Conservation (phyloP, 2,329 filamentous ascomycete species). For the Bipolaris zeicola region DNA sequence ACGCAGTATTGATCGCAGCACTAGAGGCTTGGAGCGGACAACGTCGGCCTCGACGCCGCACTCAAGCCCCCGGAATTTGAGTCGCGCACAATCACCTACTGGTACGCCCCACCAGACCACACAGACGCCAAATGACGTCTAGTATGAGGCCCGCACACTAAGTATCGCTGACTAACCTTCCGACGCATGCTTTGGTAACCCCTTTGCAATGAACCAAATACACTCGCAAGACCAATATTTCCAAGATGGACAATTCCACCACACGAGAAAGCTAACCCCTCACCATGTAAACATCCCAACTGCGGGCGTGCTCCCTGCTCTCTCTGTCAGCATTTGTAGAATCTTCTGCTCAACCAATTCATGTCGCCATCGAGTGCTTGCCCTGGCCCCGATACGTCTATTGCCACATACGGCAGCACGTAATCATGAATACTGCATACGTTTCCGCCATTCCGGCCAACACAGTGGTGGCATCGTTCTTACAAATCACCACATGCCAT, state of each 20-base stretch:
- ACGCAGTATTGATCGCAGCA: slow-evolving; percentile 28
- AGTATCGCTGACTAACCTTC: background rate
- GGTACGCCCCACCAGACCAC: background rate
- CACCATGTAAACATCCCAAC: background rate
- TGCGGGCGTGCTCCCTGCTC: background rate
- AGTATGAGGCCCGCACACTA: background rate
- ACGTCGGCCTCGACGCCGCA: slow-evolving; percentile 12
- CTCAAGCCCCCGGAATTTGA: slow-evolving; percentile 8
- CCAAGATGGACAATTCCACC: background rate
- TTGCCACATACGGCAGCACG: background rate
- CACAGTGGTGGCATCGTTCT: slow-evolving; percentile 12
- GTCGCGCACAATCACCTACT: background rate
- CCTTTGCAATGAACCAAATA: background rate
- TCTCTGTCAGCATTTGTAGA: slow-evolving; percentile 14
- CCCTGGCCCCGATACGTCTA: background rate
- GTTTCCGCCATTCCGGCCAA: background rate
- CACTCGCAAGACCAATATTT: background rate
- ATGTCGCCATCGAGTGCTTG: background rate
- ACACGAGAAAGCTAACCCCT: too few species aligned
- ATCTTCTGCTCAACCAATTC: background rate
- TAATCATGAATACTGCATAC: background rate
- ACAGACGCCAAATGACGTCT: too few species aligned
- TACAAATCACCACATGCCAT: slow-evolving; percentile 30
- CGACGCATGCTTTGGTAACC: background rate
- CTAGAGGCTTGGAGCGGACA: slow-evolving; percentile 37